Evolutionary conservation across 1,284 basidiomycete species (phyloP).

Genomic region (Sporisorium reilianum): DNA sequence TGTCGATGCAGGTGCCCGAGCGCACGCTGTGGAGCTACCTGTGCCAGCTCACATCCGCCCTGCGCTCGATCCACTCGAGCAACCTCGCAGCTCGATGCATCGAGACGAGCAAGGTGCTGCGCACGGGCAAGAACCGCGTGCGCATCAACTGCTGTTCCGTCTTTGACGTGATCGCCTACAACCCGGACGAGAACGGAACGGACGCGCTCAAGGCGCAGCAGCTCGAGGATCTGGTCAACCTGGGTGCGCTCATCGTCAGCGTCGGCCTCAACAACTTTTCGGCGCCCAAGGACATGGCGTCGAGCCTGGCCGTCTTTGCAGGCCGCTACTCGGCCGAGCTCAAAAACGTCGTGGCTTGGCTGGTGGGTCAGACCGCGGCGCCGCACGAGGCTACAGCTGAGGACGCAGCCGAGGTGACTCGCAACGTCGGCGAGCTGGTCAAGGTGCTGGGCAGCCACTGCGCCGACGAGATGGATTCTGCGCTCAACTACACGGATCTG

Average conservation of each 20-base stretch:
- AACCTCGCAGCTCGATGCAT: slow-evolving; percentile 86
- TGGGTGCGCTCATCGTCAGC: slow-evolving; percentile 87
- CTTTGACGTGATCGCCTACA: slow-evolving; percentile 65
- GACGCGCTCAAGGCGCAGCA: slow-evolving; percentile 66
- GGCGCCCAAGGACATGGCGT: slow-evolving; percentile 77
- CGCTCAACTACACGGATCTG: slow-evolving; percentile 81
- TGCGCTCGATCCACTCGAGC: slow-evolving; percentile 85
- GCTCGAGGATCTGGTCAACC: slow-evolving; percentile 88
- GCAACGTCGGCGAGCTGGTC: slow-evolving; percentile 83
- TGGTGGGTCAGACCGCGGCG: slow-evolving; percentile 73
- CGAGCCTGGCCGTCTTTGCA: slow-evolving; percentile 81
- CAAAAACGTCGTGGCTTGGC: slow-evolving; percentile 81
- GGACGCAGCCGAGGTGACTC: slow-evolving; percentile 28
- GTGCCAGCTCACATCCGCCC: slow-evolving; percentile 86
- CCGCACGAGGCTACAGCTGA: slow-evolving; percentile 19
- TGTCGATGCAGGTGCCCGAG: slow-evolving; percentile 76
- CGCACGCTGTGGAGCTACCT: slow-evolving; percentile 93
- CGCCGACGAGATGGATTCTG: slow-evolving; percentile 84
- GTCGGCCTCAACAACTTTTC: slow-evolving; percentile 79
- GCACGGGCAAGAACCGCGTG: slow-evolving; percentile 85
- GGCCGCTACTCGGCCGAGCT: slow-evolving; percentile 84
- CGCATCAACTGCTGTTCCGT: slow-evolving; percentile 63
- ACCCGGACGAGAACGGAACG: slow-evolving; percentile 37
- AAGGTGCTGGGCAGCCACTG: slow-evolving; percentile 82
- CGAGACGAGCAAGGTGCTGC: slow-evolving; percentile 86